A percentile compares a stretch with the other conserved stretches of the same genome.
phyloP scores from a whole-genome alignment of 768 basidiomycete genomes.

The Lyophyllum atratum region DNA sequence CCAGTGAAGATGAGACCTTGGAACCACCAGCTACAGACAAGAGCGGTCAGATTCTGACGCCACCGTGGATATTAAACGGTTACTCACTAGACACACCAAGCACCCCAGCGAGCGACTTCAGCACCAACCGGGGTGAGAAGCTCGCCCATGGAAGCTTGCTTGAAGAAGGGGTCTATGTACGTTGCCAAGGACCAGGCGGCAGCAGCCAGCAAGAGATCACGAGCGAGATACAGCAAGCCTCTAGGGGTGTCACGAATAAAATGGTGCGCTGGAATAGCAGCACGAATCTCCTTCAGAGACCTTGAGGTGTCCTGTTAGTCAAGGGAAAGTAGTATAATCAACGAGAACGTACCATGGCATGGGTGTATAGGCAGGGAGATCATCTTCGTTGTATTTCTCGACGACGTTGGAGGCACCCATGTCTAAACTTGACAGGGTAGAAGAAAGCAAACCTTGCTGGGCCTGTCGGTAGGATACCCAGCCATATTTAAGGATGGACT shows the following conservation, averaged over 20 bases:
- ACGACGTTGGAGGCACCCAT: slow-evolving; percentile 12
- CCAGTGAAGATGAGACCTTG: slow-evolving; percentile 61
- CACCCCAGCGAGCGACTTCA: slow-evolving; percentile 40
- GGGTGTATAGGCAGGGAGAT: slow-evolving; percentile 43
- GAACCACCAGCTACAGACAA: slow-evolving; percentile 53
- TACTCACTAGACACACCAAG: slow-evolving; percentile 50
- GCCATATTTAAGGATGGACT: slow-evolving; percentile 12
- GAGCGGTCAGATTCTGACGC: background rate
- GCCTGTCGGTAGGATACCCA: background rate
- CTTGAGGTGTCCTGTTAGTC: slow-evolving; percentile 22
- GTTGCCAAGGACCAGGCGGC: slow-evolving; percentile 44
- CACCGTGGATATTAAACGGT: background rate
- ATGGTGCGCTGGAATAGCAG: slow-evolving; percentile 46
- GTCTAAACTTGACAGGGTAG: slow-evolving; percentile 9
- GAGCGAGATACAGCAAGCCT: slow-evolving; percentile 43
- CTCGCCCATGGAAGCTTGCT: slow-evolving; percentile 18
- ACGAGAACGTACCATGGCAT: slow-evolving; percentile 43
- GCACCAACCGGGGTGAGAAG: slow-evolving; percentile 36
- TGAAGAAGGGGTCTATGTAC: slow-evolving; percentile 45
- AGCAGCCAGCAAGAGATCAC: slow-evolving; percentile 47
- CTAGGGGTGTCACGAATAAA: slow-evolving; percentile 43
- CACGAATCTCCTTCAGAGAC: slow-evolving; percentile 51
- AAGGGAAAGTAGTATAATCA: background rate
- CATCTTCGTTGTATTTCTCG: slow-evolving; percentile 38
- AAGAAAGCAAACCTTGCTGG: slow-evolving; percentile 4